phyloP scores from a whole-genome alignment of 1,139 yeast species.

The Hansenula sp. region DNA sequence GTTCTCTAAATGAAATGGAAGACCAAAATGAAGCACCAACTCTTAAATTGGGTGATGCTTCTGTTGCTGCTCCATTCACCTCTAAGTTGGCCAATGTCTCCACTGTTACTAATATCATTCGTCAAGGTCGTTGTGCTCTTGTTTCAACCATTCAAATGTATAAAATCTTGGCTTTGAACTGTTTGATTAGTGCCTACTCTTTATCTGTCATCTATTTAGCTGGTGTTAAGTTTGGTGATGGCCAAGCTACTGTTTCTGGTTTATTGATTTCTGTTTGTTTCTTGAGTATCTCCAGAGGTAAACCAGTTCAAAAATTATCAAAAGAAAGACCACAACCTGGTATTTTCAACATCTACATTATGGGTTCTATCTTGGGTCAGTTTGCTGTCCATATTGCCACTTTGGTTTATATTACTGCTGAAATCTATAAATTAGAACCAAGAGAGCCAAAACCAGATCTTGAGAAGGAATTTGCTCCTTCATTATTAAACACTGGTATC shows the following conservation, averaged over 20 bases:
- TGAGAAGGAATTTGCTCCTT: constrained; percentile 85
- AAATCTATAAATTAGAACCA: constrained; percentile 86
- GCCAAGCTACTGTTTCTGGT: constrained; percentile 93
- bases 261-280: constrained; percentile 89
- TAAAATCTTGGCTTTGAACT: constrained; percentile 92
- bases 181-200: constrained; percentile 95
- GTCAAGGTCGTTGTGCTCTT: constrained; percentile 98
- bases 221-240: constrained; percentile 98
- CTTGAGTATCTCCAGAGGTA: constrained; percentile 92
- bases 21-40: constrained; percentile 87
- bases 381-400: constrained; percentile 89
- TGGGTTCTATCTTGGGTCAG: constrained; percentile 97
- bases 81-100: constrained; percentile 90
- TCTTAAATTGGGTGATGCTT: constrained; percentile 95
- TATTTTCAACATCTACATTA: constrained; percentile 87
- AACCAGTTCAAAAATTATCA: constrained; percentile 82
- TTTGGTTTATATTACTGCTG: constrained; percentile 75
- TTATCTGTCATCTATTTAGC: constrained; percentile 91
- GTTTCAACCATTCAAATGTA: constrained; percentile 99
- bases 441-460: constrained; percentile 85
- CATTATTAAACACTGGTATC: constrained; percentile 92
- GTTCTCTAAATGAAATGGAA: constrained; percentile 65
- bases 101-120: constrained; percentile 87
- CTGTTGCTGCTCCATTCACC: constrained; percentile 99
- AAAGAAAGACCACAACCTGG: constrained; percentile 98